A percentile compares a stretch with the other conserved stretches of the same genome.
Evolutionary conservation across 805 yeast species (phyloP).

Genomic region (Metschnikowia peoriensis): DNA sequence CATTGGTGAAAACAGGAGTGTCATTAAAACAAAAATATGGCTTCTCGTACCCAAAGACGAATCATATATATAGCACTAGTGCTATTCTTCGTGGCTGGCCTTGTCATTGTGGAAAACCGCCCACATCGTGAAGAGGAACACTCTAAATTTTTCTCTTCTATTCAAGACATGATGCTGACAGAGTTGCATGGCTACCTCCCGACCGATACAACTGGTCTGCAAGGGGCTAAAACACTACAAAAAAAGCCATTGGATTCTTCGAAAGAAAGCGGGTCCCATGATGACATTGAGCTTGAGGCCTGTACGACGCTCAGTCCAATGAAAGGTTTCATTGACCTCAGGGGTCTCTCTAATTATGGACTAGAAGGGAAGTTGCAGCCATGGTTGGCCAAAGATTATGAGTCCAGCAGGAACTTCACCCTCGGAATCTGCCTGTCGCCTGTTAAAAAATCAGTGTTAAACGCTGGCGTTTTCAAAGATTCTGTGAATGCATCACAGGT

Average conservation of each 20-base stretch:
- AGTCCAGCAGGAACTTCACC: constrained; percentile 69
- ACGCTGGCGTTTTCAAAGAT: constrained; percentile 34
- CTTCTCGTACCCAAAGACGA: constrained; percentile 13
- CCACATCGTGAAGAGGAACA: constrained; percentile 12
- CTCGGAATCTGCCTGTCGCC: constrained; percentile 69
- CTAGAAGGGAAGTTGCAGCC: constrained; percentile 46
- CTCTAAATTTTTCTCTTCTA: constrained; percentile 9
- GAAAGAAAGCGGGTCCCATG: constrained; percentile 1
- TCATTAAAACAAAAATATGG: constrained; percentile 4
- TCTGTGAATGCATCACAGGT: constrained; percentile 43
- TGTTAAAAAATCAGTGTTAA: constrained; percentile 27
- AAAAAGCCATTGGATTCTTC: neutral
- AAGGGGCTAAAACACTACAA: neutral
- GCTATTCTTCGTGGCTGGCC: constrained; percentile 17
- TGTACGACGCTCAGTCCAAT: constrained; percentile 45
- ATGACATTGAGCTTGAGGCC: constrained; percentile 25
- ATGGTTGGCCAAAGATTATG: constrained; percentile 72
- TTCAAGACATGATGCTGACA: constrained; percentile 12
- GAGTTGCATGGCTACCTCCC: constrained; percentile 3
- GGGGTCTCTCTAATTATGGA: constrained; percentile 47
- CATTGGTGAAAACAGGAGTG: no score
- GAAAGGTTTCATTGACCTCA: constrained; percentile 50
- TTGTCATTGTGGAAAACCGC: constrained; percentile 16
- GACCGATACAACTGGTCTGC: neutral
- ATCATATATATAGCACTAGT: constrained; percentile 8